Base-by-base conservation (phyloP, 345 rosid genomes). In the Trapa bicornis region DNA sequence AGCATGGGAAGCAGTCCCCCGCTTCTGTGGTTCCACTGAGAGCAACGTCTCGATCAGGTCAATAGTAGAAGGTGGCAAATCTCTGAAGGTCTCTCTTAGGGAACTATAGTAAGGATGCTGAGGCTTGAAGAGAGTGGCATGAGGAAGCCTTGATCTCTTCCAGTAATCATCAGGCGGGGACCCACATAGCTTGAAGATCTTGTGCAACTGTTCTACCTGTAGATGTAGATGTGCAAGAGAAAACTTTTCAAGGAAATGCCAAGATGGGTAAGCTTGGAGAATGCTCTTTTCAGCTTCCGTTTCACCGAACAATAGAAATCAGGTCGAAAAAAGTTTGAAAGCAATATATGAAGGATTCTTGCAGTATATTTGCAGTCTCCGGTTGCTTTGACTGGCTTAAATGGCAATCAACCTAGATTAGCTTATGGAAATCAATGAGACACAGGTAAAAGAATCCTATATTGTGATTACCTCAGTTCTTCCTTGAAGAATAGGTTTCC, bases 111-210 rank as follows among this genome's bases (percentile, higher is more conserved):
- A 94, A 71, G 82, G 95, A 65, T 87, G 97, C 68, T 94, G 97
- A 56, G 99, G 99, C 72, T 84, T 94, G 83, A 88, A 91, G 47
- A 94, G 70, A 65, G 95, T 91, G 39, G 96, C 84, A 75, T 84
- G 97, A 66, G 99, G 99, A 80, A 90, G 96, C 79, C 78, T 88
- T 60, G 95, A 87, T 39, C 82, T 90, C 78, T 87, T 87, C 99
- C 99, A 94, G 75, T 91, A 94, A 62, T 91, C 89, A 15, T 83
- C 96, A 29, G 96, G 89, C 56, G 99, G 99, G 45, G 99, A 90
- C 61, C 99, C 99, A 61, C 99, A 94, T 45, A 94, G 89, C 88
- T 91, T 94, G 84, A 91, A 94, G 70, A 94, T 91, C 78, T 90
- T 94, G 74, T 94, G 99, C 50, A 94, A 73, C 77, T 94, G 96